Evolutionary conservation across 2,329 filamentous ascomycete species (phyloP).

Genomic region (Byssothecium circinans): DNA sequence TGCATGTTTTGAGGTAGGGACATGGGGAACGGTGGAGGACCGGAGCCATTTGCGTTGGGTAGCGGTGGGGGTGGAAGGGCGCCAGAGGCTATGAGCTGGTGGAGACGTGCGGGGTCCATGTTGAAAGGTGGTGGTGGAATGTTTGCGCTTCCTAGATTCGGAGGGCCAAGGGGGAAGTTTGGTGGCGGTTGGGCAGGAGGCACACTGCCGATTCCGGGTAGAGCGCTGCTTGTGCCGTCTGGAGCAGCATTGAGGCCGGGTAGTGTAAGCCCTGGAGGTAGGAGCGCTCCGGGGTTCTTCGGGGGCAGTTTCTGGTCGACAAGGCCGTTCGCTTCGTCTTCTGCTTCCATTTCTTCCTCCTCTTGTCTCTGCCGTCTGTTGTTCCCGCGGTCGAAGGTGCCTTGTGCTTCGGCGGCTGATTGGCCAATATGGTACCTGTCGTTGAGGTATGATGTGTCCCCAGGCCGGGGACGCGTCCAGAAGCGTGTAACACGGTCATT

Average conservation of each 20-base stretch:
- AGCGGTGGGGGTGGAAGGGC: constrained; percentile 41
- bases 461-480: constrained; percentile 89
- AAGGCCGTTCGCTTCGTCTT: constrained; percentile 90
- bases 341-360: constrained; percentile 88
- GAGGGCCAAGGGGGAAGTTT: constrained; percentile 29
- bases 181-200: constrained; percentile 35
- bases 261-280: constrained; percentile 61
- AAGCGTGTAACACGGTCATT: constrained; percentile 97
- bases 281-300: constrained; percentile 56
- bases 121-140: constrained; percentile 22
- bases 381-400: constrained; percentile 86
- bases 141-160: constrained; percentile 11
- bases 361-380: constrained; percentile 78
- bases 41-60: constrained; percentile 15
- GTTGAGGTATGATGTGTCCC: constrained; percentile 80
- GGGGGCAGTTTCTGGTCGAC: constrained; percentile 84
- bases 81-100: constrained; percentile 38
- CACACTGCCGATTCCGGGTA: constrained; percentile 53
- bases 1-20: not conserved
- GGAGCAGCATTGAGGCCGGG: constrained; percentile 38
- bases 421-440: constrained; percentile 96
- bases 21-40: constrained; percentile 4
- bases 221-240: constrained; percentile 50
- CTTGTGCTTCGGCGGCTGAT: constrained; percentile 86
- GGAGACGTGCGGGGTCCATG: constrained; percentile 37